Evolutionary conservation across 805 yeast species (phyloP).

Genomic region (Myxozyma nipponensis): DNA sequence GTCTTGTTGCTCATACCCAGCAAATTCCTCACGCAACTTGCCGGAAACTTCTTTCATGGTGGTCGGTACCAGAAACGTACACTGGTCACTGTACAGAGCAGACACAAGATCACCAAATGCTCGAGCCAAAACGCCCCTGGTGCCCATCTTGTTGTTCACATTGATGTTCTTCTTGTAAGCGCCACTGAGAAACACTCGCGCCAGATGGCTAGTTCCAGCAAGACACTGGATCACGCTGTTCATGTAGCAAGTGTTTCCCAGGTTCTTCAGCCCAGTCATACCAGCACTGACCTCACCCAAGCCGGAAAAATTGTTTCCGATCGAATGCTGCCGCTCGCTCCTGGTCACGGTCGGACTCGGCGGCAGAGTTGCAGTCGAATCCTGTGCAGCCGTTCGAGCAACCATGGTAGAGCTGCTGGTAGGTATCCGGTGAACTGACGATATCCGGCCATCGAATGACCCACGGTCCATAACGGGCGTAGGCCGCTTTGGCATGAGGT

Average conservation of each 20-base stretch:
- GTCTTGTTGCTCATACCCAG: constrained; percentile 74
- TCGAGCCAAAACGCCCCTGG: constrained; percentile 72
- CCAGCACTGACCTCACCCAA: constrained; percentile 24
- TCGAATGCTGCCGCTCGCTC: constrained; percentile 13
- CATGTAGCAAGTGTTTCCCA: constrained; percentile 93
- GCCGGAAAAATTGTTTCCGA: constrained; percentile 18
- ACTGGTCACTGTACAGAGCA: constrained; percentile 50
- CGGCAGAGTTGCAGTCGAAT: constrained; percentile 5
- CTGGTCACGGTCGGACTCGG: constrained; percentile 7
- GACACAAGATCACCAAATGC: constrained; percentile 57
- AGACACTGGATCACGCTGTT: constrained; percentile 86
- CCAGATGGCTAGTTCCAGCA: constrained; percentile 64
- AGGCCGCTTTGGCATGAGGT: constrained; percentile 20
- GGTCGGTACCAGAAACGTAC: constrained; percentile 53
- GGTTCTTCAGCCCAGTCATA: constrained; percentile 68
- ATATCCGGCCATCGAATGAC: constrained; percentile 12
- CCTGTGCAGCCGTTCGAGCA: not conserved
- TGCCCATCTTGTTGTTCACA: constrained; percentile 66
- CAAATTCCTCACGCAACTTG: constrained; percentile 58
- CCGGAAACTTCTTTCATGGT: constrained; percentile 68
- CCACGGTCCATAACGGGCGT: constrained; percentile 16
- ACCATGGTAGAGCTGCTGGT: constrained; percentile 12
- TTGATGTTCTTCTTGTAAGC: constrained; percentile 67
- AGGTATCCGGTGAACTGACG: constrained; percentile 15
- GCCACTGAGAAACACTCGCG: constrained; percentile 58